Percentiles rank a stretch among this genome's conserved stretches.
These are phyloP conservation scores for Calocybe indica DNA, from an alignment of 768 basidiomycete genomes.

Conservation along the genomic window DNA sequence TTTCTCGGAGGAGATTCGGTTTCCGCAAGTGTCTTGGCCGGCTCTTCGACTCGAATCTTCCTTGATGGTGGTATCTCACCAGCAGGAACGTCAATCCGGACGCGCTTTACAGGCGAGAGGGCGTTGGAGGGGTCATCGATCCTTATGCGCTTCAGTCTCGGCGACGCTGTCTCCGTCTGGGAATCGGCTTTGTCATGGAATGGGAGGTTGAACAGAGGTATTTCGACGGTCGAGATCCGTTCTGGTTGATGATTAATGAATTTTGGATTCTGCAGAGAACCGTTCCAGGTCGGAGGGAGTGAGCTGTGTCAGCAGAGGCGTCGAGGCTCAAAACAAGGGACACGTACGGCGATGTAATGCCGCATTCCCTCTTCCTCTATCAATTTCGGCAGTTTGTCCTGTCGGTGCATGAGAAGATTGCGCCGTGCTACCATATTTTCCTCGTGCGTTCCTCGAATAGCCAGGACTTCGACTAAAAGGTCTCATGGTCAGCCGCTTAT, in stretches of 20 bases:
- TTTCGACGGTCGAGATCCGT: conserved; percentile 13
- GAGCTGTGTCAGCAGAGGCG: conserved; percentile 18
- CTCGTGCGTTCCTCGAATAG: conserved; percentile 73
- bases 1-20: no score
- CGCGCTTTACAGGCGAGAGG: background rate
- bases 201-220: conserved; percentile 15
- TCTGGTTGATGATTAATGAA: conserved; percentile 16
- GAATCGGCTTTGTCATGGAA: conserved; percentile 2
- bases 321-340: conserved; percentile 8
- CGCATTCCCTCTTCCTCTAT: conserved; percentile 73
- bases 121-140: conserved; percentile 14
- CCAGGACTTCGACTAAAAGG: conserved; percentile 71
- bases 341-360: conserved; percentile 61
- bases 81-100: no score
- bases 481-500: background rate
- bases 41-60: conserved; percentile 5
- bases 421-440: conserved; percentile 71
- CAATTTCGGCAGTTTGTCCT: conserved; percentile 50
- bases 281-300: conserved; percentile 12
- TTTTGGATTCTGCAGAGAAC: conserved; percentile 20
- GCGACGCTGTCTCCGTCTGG: background rate
- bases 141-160: conserved; percentile 17
- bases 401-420: conserved; percentile 41
- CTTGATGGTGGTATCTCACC: conserved; percentile 6
- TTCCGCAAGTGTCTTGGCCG: no score